A percentile compares a stretch with the other conserved stretches of the same genome.
Conservation (phyloP, 2,329 filamentous ascomycete genomes). For the Colletotrichum caudatum region DNA sequence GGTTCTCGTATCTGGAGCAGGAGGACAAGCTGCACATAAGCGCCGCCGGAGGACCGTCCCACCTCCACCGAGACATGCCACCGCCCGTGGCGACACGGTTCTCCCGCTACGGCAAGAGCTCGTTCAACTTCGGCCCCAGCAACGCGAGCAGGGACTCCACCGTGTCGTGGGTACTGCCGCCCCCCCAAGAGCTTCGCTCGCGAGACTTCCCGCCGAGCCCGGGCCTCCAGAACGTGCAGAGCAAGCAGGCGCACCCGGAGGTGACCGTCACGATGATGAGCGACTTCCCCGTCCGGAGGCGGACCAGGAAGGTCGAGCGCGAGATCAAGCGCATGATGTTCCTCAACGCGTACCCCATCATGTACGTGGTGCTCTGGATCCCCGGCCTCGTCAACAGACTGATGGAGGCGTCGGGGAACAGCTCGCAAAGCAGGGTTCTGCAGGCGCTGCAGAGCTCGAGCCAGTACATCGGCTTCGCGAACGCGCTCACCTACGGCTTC, state of each 20-base stretch:
- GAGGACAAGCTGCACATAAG: constrained; percentile 32
- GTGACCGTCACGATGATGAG: constrained; percentile 37
- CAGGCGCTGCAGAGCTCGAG: constrained; percentile 51
- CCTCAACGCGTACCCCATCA: constrained; percentile 54
- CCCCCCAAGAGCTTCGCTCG: constrained; percentile 6
- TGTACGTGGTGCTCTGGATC: constrained; percentile 54
- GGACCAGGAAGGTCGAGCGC: constrained; percentile 43
- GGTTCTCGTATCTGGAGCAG: constrained; percentile 39
- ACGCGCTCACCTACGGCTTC: constrained; percentile 54
- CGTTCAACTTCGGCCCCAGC: background rate
- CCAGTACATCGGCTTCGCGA: constrained; percentile 54
- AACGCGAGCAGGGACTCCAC: constrained; percentile 21
- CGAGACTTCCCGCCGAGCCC: constrained; percentile 32
- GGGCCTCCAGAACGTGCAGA: constrained; percentile 14
- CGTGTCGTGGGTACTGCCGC: constrained; percentile 18
- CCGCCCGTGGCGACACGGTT: constrained; percentile 10
- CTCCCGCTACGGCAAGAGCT: constrained; percentile 6
- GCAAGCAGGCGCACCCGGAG: constrained; percentile 2
- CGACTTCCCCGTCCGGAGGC: constrained; percentile 42
- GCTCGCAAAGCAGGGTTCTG: constrained; percentile 42
- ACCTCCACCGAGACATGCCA: constrained; percentile 24
- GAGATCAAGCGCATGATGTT: constrained; percentile 51
- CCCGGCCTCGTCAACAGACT: constrained; percentile 53
- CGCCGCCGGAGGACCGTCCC: constrained; percentile 17
- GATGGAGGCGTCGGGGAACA: constrained; percentile 47